A percentile compares a stretch with the other conserved stretches of the same genome.
Evolutionary conservation across 495 filamentous ascomycete species (phyloP).

Genomic region (Copromyces sp.): DNA sequence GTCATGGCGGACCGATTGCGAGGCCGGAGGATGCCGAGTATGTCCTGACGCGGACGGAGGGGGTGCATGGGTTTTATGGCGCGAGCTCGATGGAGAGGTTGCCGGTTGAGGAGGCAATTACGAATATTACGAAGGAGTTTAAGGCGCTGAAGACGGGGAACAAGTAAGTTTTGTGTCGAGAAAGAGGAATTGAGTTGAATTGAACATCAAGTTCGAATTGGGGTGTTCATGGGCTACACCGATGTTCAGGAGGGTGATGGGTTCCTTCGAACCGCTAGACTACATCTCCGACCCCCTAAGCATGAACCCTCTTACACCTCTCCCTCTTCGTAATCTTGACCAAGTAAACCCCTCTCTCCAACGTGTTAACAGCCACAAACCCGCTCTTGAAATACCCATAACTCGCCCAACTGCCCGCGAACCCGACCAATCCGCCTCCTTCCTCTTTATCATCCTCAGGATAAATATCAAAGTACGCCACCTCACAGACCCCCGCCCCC

Average conservation of each 20-base stretch:
- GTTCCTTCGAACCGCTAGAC: too few relatives aligned
- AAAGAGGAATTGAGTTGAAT: too few relatives aligned
- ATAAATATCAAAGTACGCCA: slow-evolving; percentile 50
- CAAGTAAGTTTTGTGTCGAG: neutral
- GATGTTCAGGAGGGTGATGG: too few relatives aligned
- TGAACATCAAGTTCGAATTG: too few relatives aligned
- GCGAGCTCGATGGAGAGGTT: slow-evolving; percentile 63
- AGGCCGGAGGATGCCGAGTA: slow-evolving; percentile 51
- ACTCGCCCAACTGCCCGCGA: slow-evolving; percentile 43
- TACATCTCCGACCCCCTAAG: neutral
- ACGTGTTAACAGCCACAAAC: slow-evolving; percentile 45
- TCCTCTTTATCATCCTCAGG: slow-evolving; percentile 46
- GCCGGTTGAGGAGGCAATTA: slow-evolving; percentile 58
- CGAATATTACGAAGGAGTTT: slow-evolving; percentile 48
- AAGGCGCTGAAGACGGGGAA: slow-evolving; percentile 33
- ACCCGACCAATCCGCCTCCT: slow-evolving; percentile 31
- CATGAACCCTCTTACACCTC: neutral
- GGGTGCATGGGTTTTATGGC: slow-evolving; percentile 62
- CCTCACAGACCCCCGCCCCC: slow-evolving; percentile 39
- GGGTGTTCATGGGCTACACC: too few relatives aligned
- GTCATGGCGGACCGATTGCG: slow-evolving; percentile 60
- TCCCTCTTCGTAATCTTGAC: slow-evolving; percentile 14
- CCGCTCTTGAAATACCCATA: slow-evolving; percentile 47
- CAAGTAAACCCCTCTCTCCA: slow-evolving; percentile 45
- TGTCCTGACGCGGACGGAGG: slow-evolving; percentile 46